Evolutionary conservation across 2,329 filamentous ascomycete species (phyloP).

Genomic region (Aspergillus flavus): DNA sequence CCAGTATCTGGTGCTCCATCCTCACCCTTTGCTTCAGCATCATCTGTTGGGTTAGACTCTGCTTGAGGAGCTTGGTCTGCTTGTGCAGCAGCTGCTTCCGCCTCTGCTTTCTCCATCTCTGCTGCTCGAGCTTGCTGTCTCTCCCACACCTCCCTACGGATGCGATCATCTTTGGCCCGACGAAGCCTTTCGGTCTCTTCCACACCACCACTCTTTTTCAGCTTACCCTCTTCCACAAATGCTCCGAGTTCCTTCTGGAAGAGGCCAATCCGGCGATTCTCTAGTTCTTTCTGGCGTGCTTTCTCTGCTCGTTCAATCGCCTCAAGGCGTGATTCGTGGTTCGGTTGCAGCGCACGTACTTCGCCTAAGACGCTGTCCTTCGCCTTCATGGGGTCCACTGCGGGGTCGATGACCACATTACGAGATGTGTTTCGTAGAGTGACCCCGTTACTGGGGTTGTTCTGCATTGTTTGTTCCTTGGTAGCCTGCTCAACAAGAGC

Average conservation of each 20-base stretch:
- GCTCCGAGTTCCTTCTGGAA: constrained; percentile 81
- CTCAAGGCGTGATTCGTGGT: constrained; percentile 89
- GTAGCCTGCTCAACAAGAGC: constrained; percentile 94
- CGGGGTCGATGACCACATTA: constrained; percentile 51
- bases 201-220: constrained; percentile 95
- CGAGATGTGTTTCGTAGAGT: constrained; percentile 56
- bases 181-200: constrained; percentile 89
- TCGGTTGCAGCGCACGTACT: constrained; percentile 88
- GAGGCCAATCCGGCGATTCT: constrained; percentile 70
- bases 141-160: constrained; percentile 73
- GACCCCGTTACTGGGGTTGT: constrained; percentile 43
- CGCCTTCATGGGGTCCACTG: constrained; percentile 73
- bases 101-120: constrained; percentile 48
- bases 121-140: constrained; percentile 54
- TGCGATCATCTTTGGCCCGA: constrained; percentile 82
- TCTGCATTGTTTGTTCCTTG: constrained; percentile 88
- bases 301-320: constrained; percentile 98
- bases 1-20: background rate
- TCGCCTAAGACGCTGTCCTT: constrained; percentile 92
- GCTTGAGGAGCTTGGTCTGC: constrained; percentile 14
- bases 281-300: constrained; percentile 83
- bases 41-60: constrained; percentile 3
- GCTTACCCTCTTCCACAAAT: constrained; percentile 86
- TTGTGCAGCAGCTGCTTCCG: constrained; percentile 28
- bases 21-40: constrained; percentile 13